Conservation (phyloP, 768 basidiomycete genomes). For the Strobilomyces confusus region DNA sequence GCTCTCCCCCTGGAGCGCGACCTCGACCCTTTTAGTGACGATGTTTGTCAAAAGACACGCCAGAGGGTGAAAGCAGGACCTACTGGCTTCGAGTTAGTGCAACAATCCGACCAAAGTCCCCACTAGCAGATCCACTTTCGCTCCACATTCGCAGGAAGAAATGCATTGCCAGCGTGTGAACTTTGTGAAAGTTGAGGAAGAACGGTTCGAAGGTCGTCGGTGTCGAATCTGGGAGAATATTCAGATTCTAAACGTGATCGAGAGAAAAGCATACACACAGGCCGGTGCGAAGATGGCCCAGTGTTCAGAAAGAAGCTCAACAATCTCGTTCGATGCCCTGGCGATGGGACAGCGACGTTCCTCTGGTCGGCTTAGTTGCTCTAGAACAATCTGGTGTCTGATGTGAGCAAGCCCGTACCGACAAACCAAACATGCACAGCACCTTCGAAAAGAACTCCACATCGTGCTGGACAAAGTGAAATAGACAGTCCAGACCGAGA, state of each 20-base stretch:
- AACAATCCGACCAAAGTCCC: conserved; percentile 75
- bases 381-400: conserved; percentile 58
- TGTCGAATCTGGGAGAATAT: conserved; percentile 51
- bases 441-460: conserved; percentile 76
- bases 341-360: conserved; percentile 81
- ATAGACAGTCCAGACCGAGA: conserved; percentile 79
- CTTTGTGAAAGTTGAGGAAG: conserved; percentile 78
- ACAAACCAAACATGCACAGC: neutral
- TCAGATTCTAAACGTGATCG: neutral
- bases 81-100: conserved; percentile 83
- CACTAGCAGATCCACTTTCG: conserved; percentile 73
- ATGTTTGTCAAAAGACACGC: conserved; percentile 5
- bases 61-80: conserved; percentile 28
- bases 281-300: conserved; percentile 85
- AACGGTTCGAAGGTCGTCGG: conserved; percentile 82
- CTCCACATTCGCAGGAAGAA: conserved; percentile 95
- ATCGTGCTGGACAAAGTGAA: conserved; percentile 66
- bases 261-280: conserved; percentile 45
- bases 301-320: conserved; percentile 78
- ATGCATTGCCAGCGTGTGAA: conserved; percentile 74
- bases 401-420: conserved; percentile 4
- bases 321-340: conserved; percentile 80
- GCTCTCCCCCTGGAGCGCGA: conserved; percentile 71
- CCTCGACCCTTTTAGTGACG: conserved; percentile 54
- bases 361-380: conserved; percentile 71